Conservation (phyloP, 2,329 filamentous ascomycete species). For the Alternaria tenuissima region DNA sequence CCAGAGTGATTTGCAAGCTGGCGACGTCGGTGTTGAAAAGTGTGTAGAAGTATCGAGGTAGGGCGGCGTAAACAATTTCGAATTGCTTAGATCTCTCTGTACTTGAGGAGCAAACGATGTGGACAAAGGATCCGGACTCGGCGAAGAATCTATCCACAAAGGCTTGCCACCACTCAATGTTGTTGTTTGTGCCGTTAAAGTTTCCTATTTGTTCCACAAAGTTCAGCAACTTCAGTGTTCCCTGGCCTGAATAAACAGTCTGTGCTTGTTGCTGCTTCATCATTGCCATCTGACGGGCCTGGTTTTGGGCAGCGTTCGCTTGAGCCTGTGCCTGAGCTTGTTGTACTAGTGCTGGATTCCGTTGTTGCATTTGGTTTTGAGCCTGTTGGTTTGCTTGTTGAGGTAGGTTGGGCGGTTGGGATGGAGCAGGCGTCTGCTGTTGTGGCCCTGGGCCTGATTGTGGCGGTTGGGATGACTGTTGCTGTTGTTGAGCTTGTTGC, state of each 20-base stretch:
- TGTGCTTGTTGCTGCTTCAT: conserved; percentile 42
- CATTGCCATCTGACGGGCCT: conserved; percentile 39
- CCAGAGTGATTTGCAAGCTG: conserved; percentile 85
- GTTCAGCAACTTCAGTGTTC: conserved; percentile 62
- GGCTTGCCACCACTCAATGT: conserved; percentile 77
- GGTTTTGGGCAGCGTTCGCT: conserved; percentile 29
- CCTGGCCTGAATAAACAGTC: conserved; percentile 39
- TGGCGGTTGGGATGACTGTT: conserved; percentile 42
- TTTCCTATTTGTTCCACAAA: conserved; percentile 65
- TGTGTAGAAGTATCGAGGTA: conserved; percentile 89
- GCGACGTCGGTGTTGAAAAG: conserved; percentile 85
- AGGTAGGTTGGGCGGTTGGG: conserved; percentile 46
- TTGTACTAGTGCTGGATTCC: conserved; percentile 45
- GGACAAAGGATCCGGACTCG: conserved; percentile 76
- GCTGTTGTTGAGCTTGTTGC: conserved; percentile 45
- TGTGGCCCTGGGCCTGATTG: conserved; percentile 54
- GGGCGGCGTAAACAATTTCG: conserved; percentile 81
- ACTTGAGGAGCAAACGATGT: conserved; percentile 66
- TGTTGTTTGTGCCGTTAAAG: conserved; percentile 58
- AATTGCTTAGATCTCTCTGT: conserved; percentile 77
- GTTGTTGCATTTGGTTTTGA: conserved; percentile 48
- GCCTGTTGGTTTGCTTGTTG: conserved; percentile 46
- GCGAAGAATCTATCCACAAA: conserved; percentile 88
- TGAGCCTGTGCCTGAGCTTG: conserved; percentile 38
- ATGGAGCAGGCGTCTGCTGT: conserved; percentile 52